A percentile compares a stretch with the other conserved stretches of the same genome.
Evolutionary conservation across 345 rosid species (phyloP).

Genomic region (Viola odorata): DNA sequence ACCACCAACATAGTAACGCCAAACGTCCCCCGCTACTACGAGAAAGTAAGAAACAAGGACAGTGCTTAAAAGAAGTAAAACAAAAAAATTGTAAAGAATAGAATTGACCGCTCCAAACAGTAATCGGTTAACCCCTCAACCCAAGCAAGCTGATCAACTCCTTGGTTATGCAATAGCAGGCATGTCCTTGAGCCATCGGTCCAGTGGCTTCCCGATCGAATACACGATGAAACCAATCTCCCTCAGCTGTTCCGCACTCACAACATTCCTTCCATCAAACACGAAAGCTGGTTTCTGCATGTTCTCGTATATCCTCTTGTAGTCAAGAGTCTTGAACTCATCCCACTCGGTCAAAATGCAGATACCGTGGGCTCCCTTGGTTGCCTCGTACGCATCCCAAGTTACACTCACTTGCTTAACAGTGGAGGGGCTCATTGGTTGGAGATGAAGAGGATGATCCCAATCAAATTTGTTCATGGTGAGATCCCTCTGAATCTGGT

Average conservation of each 20-base stretch:
- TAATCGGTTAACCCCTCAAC: neutral
- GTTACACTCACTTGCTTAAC: slow-evolving; percentile 71
- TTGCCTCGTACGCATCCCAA: slow-evolving; percentile 77
- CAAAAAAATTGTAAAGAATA: slow-evolving; percentile 25
- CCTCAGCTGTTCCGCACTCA: slow-evolving; percentile 54
- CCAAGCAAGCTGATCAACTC: slow-evolving; percentile 6
- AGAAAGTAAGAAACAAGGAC: slow-evolving; percentile 24
- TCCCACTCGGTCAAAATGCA: slow-evolving; percentile 97
- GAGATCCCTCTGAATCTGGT: slow-evolving; percentile 88
- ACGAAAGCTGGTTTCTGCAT: slow-evolving; percentile 95
- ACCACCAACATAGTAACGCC: slow-evolving; percentile 9
- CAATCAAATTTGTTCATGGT: slow-evolving; percentile 87
- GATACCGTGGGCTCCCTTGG: slow-evolving; percentile 76
- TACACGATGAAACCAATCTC: slow-evolving; percentile 89
- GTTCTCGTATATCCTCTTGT: slow-evolving; percentile 55
- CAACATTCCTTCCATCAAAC: slow-evolving; percentile 77
- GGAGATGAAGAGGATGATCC: slow-evolving; percentile 93
- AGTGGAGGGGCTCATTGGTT: slow-evolving; percentile 79
- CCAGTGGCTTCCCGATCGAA: slow-evolving; percentile 88
- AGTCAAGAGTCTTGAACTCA: slow-evolving; percentile 79
- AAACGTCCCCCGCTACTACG: slow-evolving; percentile 18
- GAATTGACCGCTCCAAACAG: slow-evolving; percentile 18
- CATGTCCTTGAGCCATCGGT: slow-evolving; percentile 93
- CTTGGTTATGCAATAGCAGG: slow-evolving; percentile 67
- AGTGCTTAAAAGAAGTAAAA: slow-evolving; percentile 7